Percentiles rank a stretch among this genome's conserved stretches.
phyloP scores from a whole-genome alignment of 768 basidiomycete genomes.

The Lepiota venenata region DNA sequence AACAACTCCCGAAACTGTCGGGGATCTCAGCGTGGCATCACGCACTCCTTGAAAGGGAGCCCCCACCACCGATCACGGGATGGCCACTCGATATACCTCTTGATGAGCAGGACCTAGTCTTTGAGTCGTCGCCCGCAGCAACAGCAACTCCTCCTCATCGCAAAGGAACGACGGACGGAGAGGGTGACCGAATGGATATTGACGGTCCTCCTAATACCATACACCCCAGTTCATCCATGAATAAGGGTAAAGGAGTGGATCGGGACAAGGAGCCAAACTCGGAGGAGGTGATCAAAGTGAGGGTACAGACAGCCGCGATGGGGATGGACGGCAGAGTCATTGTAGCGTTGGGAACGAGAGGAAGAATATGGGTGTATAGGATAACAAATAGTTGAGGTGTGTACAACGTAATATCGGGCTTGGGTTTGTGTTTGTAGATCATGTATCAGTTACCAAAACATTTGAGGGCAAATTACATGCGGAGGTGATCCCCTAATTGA shows the following conservation, averaged over 20 bases:
- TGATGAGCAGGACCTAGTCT: neutral
- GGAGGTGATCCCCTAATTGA: too few species aligned
- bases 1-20: neutral
- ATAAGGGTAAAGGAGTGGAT: conserved; percentile 17
- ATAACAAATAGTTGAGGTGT: conserved; percentile 4
- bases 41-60: conserved; percentile 6
- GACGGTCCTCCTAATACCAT: neutral
- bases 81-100: conserved; percentile 9
- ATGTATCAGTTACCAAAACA: too few species aligned
- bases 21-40: neutral
- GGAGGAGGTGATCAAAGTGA: conserved; percentile 16
- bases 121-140: neutral
- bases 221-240: neutral
- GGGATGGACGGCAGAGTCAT: conserved; percentile 39
- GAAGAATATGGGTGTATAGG: conserved; percentile 40
- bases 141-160: too few species aligned
- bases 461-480: too few species aligned
- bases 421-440: too few species aligned
- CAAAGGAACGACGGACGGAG: neutral
- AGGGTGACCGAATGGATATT: neutral
- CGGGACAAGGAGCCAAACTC: neutral
- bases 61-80: neutral
- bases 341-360: conserved; percentile 36
- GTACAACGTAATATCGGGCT: too few species aligned
- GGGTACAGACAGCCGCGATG: conserved; percentile 39